Percentiles rank a stretch among this genome's conserved stretches.
These are phyloP conservation scores for Xerocomellus amylosporus DNA, from an alignment of 768 basidiomycete species.

Conservation along the genomic window DNA sequence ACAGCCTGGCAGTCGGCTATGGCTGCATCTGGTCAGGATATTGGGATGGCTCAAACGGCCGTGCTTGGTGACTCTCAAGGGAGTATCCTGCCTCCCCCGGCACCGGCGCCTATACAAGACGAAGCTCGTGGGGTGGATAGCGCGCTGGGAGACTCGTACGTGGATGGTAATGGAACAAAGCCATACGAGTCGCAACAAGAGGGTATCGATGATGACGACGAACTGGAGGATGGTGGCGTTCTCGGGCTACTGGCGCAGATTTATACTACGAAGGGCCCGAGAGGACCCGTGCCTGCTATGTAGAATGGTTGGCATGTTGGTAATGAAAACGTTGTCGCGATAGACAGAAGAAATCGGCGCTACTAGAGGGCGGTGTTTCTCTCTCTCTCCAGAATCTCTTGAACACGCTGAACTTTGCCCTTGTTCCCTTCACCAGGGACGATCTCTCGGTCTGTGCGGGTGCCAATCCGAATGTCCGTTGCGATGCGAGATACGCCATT, in stretches of 20 bases:
- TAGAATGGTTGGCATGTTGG: slow-evolving; percentile 14
- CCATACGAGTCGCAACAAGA: slow-evolving; percentile 41
- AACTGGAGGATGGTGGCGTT: slow-evolving; percentile 76
- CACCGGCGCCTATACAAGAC: slow-evolving; percentile 32
- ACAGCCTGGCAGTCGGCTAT: slow-evolving; percentile 43
- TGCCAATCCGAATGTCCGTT: slow-evolving; percentile 95
- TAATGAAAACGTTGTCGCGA: background rate
- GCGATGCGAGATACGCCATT: slow-evolving; percentile 74
- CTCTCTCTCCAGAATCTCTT: slow-evolving; percentile 63
- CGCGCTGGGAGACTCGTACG: slow-evolving; percentile 65
- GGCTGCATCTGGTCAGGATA: slow-evolving; percentile 39
- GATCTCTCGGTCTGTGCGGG: slow-evolving; percentile 69
- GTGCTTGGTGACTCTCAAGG: slow-evolving; percentile 76
- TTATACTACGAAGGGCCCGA: slow-evolving; percentile 58
- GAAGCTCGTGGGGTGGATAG: slow-evolving; percentile 60
- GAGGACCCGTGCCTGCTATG: slow-evolving; percentile 45
- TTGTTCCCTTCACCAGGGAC: slow-evolving; percentile 69
- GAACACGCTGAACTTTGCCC: slow-evolving; percentile 75
- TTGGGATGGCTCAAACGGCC: slow-evolving; percentile 63
- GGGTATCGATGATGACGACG: slow-evolving; percentile 59
- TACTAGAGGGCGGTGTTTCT: background rate
- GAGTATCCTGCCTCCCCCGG: slow-evolving; percentile 34
- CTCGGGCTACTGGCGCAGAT: slow-evolving; percentile 85
- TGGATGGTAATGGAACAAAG: slow-evolving; percentile 55
- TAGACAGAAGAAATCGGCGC: background rate